Percentiles rank a stretch among this genome's conserved stretches.
Conservation (phyloP, 1,284 basidiomycete genomes). For the Trichosporon ovoides region DNA sequence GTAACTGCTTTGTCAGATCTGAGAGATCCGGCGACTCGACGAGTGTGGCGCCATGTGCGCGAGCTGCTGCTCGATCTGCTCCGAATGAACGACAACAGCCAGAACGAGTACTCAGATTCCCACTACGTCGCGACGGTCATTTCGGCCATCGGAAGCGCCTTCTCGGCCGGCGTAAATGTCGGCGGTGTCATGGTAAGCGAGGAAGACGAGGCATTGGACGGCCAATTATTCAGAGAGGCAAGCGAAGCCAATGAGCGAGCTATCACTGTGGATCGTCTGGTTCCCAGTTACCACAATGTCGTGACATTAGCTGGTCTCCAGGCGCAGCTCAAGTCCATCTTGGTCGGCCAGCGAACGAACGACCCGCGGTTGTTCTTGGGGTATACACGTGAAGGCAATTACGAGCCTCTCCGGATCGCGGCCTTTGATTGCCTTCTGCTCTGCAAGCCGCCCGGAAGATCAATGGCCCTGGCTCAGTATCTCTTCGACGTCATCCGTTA, state of each 20-base stretch:
- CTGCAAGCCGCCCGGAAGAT: conserved; percentile 60
- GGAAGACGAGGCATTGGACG: conserved; percentile 23
- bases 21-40: conserved; percentile 30
- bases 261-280: conserved; percentile 88
- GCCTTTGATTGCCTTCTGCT: conserved; percentile 93
- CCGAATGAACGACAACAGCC: conserved; percentile 89
- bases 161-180: conserved; percentile 29
- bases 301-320: conserved; percentile 85
- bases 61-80: conserved; percentile 86
- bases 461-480: conserved; percentile 65
- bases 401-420: conserved; percentile 79
- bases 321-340: conserved; percentile 73
- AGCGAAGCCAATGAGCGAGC: conserved; percentile 80
- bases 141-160: conserved; percentile 61
- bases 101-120: conserved; percentile 85
- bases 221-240: conserved; percentile 62
- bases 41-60: conserved; percentile 73
- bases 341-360: conserved; percentile 73
- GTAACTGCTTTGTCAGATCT: conserved; percentile 36
- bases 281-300: conserved; percentile 90
- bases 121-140: conserved; percentile 86
- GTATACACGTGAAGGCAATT: conserved; percentile 89
- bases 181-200: conserved; percentile 10
- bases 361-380: conserved; percentile 78
- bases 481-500: conserved; percentile 81